phyloP scores from a whole-genome alignment of 768 basidiomycete species.

The Suillus brevipes region DNA sequence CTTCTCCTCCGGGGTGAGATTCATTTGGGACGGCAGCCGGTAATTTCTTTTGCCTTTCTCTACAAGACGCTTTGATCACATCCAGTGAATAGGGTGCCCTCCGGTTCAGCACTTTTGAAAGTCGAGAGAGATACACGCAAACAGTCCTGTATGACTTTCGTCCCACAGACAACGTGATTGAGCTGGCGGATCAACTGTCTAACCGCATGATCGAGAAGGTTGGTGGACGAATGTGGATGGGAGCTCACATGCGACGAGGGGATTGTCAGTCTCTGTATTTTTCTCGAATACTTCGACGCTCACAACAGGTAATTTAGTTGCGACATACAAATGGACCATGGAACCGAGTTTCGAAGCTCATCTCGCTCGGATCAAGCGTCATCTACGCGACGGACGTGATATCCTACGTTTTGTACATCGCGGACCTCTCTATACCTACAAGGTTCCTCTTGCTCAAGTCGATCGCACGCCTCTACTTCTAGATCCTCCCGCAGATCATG shows the following conservation, averaged over 20 bases:
- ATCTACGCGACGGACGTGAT: conserved; percentile 22
- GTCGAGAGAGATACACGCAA: conserved; percentile 27
- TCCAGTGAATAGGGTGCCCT: conserved; percentile 28
- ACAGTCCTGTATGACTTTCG: conserved; percentile 34
- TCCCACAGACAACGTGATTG: conserved; percentile 24
- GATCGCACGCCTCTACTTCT: conserved; percentile 22
- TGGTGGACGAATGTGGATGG: conserved; percentile 42
- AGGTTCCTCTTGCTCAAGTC: conserved; percentile 23
- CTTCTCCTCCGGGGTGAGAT: conserved; percentile 41
- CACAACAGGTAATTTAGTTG: conserved; percentile 18
- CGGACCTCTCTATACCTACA: conserved; percentile 16
- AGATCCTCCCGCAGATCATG: conserved; percentile 25
- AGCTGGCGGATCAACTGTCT: conserved; percentile 32
- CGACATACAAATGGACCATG: conserved; percentile 35
- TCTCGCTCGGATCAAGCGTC: conserved; percentile 32
- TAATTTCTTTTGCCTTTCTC: conserved; percentile 14
- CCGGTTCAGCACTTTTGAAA: conserved; percentile 34
- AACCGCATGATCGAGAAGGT: conserved; percentile 32
- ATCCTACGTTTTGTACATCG: conserved; percentile 23
- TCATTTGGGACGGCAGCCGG: conserved; percentile 40
- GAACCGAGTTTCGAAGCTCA: conserved; percentile 34
- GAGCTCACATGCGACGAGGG: conserved; percentile 46
- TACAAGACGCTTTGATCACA: neutral
- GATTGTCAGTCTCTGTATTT: conserved; percentile 34
- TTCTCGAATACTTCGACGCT: too few species aligned